A percentile compares a stretch with the other conserved stretches of the same genome.
Evolutionary conservation across 2,329 filamentous ascomycete genomes (phyloP).

Genomic region (Neofusicoccum cordaticola): DNA sequence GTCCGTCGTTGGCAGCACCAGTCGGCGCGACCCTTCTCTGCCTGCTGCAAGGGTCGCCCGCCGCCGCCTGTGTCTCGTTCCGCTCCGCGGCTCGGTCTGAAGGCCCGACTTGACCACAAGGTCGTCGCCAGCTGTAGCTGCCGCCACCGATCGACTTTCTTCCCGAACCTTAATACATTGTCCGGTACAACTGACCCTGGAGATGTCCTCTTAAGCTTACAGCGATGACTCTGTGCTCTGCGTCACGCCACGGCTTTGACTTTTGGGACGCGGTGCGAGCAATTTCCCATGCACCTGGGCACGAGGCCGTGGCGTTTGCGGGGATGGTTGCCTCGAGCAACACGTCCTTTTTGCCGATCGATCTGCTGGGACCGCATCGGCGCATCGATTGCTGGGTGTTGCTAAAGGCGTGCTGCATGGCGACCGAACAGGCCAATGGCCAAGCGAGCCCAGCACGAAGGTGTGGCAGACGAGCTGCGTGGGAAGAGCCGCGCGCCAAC

Average conservation of each 20-base stretch:
- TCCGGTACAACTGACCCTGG: neutral
- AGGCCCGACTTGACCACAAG: neutral
- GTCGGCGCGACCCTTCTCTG: neutral
- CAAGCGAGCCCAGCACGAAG: neutral
- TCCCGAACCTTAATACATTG: slow-evolving; percentile 6
- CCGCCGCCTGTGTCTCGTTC: neutral
- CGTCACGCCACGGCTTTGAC: neutral
- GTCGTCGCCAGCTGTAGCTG: neutral
- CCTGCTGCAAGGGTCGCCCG: slow-evolving; percentile 1
- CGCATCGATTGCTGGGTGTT: neutral
- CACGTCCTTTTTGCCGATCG: neutral
- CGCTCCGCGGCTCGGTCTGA: neutral
- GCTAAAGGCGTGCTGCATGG: neutral
- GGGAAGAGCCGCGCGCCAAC: neutral
- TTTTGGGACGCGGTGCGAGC: neutral
- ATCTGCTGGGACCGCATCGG: neutral
- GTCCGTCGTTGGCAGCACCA: neutral
- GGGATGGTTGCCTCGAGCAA: slow-evolving; percentile 5
- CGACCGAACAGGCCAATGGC: neutral
- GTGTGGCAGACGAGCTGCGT: neutral
- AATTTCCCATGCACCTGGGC: neutral
- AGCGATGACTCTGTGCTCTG: neutral
- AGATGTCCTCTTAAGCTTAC: neutral
- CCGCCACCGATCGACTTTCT: slow-evolving; percentile 1
- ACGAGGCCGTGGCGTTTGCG: neutral